Evolutionary conservation across 1,284 basidiomycete genomes (phyloP), one percentile per base, ranked within the genome.

Genomic region (Pholiota adiposa): DNA sequence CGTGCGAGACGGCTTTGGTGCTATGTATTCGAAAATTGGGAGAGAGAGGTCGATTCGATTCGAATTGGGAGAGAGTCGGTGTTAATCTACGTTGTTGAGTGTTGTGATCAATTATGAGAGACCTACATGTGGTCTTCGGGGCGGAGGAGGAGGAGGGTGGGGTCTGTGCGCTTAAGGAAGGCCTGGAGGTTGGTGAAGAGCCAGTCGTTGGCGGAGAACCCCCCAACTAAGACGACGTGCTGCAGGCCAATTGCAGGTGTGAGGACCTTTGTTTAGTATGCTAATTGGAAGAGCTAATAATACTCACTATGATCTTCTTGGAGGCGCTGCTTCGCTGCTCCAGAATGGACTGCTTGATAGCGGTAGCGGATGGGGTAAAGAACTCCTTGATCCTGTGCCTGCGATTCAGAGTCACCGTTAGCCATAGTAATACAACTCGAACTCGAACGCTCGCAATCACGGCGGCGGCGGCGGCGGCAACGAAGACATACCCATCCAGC

Each of bases 101-200:
- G n/a, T n/a, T n/a, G n/a, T n/a, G n/a, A n/a, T n/a, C n/a, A n/a
- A n/a, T n/a, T n/a, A n/a, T n/a, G n/a, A n/a, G n/a, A n/a, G 9
- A 41, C 78, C 29, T 66, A 81, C 80, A 76, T 63, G 25, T 79
- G 73, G 25, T 69, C 72, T 43, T 80, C 78, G 1, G 80, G 79
- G 18, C 78, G 71, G 52, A 49, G 16, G 12, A 49, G 16, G 3
- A 33, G 29, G 4, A 56, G n/a, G 2, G 51, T 56, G 21, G 25
- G 33, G 14, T 23, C 29, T 33, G 16, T 49, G 9, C 44, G 29
- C 3, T 3, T 8, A 9, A 49, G 33, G 23, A 46, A 33, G 0
- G 29, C 19, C 1, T 11, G 2, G 3, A 57, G 27, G 48, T 4
- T 43, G 41, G 51, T 44, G 51, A 61, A 59, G n/a, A 57, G 31